Conservation (phyloP, 129 eudicot genomes). For the Saussurea involucrata region DNA sequence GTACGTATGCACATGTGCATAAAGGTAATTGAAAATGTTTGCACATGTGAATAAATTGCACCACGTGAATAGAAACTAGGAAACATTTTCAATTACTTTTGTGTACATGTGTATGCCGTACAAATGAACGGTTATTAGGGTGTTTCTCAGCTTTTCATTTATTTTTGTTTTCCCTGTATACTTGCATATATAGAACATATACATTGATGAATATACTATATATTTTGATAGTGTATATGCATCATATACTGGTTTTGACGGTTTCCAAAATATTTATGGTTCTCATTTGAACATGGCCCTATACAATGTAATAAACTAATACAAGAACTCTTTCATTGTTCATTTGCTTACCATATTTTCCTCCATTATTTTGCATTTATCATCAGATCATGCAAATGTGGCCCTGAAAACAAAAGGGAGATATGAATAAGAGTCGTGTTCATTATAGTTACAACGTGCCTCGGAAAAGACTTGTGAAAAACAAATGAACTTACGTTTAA, state of each 20-base stretch:
- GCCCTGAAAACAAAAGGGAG: neutral
- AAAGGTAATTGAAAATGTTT: no score
- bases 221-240: neutral
- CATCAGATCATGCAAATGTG: neutral
- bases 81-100: neutral
- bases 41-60: neutral
- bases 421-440: neutral
- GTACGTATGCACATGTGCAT: neutral
- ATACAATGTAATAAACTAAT: neutral
- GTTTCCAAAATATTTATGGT: neutral
- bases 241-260: neutral
- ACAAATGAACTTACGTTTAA: neutral
- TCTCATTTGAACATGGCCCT: neutral
- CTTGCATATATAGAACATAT: no score
- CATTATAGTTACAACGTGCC: conserved; percentile 2
- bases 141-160: neutral
- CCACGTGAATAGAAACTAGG: neutral
- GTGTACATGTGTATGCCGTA: neutral
- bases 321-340: neutral
- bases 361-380: neutral
- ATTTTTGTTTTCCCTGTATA: neutral
- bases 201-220: neutral
- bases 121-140: neutral
- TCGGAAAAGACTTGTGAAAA: neutral
- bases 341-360: neutral